Evolutionary conservation across 2,329 filamentous ascomycete species (phyloP), one percentile per base, ranked within the genome.

Genomic region (Drechslerella coelobrocha): DNA sequence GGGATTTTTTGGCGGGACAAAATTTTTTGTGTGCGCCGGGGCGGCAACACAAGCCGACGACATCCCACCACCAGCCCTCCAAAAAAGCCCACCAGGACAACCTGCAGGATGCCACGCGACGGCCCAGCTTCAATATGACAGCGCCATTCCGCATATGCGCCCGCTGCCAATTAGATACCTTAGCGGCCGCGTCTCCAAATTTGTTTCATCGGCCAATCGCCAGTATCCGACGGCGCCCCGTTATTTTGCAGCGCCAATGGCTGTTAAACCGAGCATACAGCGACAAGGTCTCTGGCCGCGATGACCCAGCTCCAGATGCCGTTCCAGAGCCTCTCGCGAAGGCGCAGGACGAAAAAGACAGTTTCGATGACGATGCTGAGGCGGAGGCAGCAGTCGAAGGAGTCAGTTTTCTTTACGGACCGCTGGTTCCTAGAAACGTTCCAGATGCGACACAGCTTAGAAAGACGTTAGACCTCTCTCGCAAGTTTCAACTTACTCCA

Each of bases 11-110:
- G 53, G 41, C 59, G n/a, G 54, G 48, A 34, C 27, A 47, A 69
- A 63, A 53, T 27, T 68, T 61, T 69, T 34, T 62, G 65, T 50
- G 59, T 12, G 56, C 41, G 37, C 45, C 53, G 10, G 39, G n/a
- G n/a, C 59, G 19, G 50, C 65, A 69, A 68, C 65, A 59, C 63
- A 61, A 52, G 19, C 29, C 19, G 37, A 68, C 63, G 56, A 69
- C 65, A 69, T 61, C 52, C 65, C 65, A 69, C 65, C 47, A 57
- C 24, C 12, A 24, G 9, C 17, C 34, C n/a, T 21, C 12, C 24
- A 27, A 17, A 5, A 8, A 52, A 31, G n/a, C 3, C 10, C n/a
- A n/a, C n/a, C n/a, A n/a, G n/a, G n/a, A n/a, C n/a, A n/a, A 23
- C 19, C 45, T 47, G 56, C 56, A 50, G 43, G 23, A 62, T 62